Base-by-base conservation (phyloP, 2,329 filamentous ascomycete species). In the Penicillium occitanis region DNA sequence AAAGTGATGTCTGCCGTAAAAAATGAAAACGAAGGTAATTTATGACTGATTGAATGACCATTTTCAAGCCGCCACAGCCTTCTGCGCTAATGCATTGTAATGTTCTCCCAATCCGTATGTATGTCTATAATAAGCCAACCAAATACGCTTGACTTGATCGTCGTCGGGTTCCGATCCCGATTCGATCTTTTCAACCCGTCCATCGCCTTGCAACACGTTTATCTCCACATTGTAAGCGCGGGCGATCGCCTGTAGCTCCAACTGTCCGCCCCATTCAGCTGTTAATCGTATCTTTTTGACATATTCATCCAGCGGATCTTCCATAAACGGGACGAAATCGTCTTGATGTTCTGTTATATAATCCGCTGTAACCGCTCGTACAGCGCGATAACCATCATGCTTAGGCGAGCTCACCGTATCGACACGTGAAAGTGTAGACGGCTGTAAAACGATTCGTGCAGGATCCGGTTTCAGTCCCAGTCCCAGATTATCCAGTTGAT, bases 61-160 rank as follows among this genome's bases (percentile, higher is more conserved):
- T 42, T 1, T 35, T 59, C 57, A 46, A 19, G 57, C 57, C 17
- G 57, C 37, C 57, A 33, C 57, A 17, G 69, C 66, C 59, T 75
- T 75, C 73, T 82, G 86, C 71, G 87, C 79, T 75, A 99, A 79
- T 63, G 93, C 96, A 76, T 99, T 99, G 80, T 99, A 99, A 80
- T 99, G 95, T 81, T 98, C 95, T 13, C 95, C 95, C 60, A 99
- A 82, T 1, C 94, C 94, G 77, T 96, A 98, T 59, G 91, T 92
- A 81, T 97, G 93, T 72, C 91, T 86, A 79, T 98, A 98, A 78
- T 98, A 99, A 42, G 93, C 94, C 78, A 99, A 78, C 94, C 95
- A 98, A 61, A 96, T 85, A 70, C 86, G 87, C 71, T 86, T 86
- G 70, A 80, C 82, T 63, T 78, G 76, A 25, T 80, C 82, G 61